Base-by-base conservation (phyloP, 495 filamentous ascomycete species). In the Lentithecium fluviatile region DNA sequence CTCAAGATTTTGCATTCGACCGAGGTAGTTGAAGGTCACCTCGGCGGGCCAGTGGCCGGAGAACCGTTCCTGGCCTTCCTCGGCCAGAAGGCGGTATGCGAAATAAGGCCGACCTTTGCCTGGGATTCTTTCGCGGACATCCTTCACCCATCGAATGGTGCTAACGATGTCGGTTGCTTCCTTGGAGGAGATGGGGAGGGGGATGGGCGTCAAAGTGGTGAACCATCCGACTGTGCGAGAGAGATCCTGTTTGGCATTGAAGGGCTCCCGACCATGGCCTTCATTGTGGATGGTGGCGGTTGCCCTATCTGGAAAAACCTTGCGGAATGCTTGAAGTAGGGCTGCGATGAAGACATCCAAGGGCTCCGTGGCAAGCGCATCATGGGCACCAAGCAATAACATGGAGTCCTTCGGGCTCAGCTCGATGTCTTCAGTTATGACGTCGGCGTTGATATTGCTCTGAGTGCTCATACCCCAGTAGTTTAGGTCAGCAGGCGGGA, bases 21-120 rank as follows among this genome's bases (percentile, higher is more conserved):
- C 87, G 12, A 85, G 77, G 60, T 89, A 89, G 64, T 85, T 88
- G 70, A 90, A 88, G 1, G 82, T 81, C 37, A 90, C 80, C 70
- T 90, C 88, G 60, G 89, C 80, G 6, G 86, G 86, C 70, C 76
- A 82, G 2, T 80, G 80, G 15, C 76, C 69, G 21, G 67, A 57
- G 40, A 77, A 78, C 26, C 63, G 62, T 26, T 79, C 74, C 3
- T 74, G 63, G 13, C 71, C 73, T 26, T 77, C 78, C 3, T 73
- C 66, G 1, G 76, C 73, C 34, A 83, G 73, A 24, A 83, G 75
- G 8, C 81, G 77, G 29, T 70, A 72, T 1, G 74, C 76, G 58
- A 51, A 79, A 34, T 68, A 68, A 13, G 62, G 46, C 29, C 66
- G 61, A 23, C 66, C 66, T 47, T 65, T 68, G 32, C 53, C 61